Percentiles rank a stretch among this genome's conserved stretches.
These are phyloP conservation scores for Saksenaea vasiformis DNA, from an alignment of 371 early-diverging fungal species.

Conservation along the genomic window DNA sequence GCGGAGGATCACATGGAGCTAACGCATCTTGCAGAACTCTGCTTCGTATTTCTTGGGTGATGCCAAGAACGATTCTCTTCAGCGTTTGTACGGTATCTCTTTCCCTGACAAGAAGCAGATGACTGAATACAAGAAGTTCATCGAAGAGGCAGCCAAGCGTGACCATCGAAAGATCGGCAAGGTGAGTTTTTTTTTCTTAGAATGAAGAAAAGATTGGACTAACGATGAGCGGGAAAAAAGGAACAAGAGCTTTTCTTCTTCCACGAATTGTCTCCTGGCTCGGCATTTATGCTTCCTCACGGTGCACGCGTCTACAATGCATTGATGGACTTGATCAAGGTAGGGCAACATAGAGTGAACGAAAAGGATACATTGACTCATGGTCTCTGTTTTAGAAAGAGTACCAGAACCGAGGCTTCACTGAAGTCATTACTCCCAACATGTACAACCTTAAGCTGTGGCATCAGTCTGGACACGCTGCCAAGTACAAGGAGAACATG, in stretches of 20 bases:
- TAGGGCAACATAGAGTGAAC: neutral
- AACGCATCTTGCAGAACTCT: constrained; percentile 71
- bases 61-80: constrained; percentile 95
- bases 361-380: neutral
- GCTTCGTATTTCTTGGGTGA: constrained; percentile 99
- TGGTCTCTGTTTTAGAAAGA: constrained; percentile 40
- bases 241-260: constrained; percentile 98
- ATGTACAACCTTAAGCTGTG: constrained; percentile 97
- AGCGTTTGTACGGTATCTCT: constrained; percentile 98
- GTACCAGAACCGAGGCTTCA: constrained; percentile 80
- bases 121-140: constrained; percentile 91
- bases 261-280: constrained; percentile 96
- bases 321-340: constrained; percentile 85
- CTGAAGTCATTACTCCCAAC: constrained; percentile 97
- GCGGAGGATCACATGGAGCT: neutral
- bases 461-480: constrained; percentile 99
- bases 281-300: constrained; percentile 96
- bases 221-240: constrained; percentile 13
- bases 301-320: constrained; percentile 97
- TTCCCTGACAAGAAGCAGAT: constrained; percentile 98
- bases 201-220: too few species aligned
- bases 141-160: constrained; percentile 96
- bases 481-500: constrained; percentile 99
- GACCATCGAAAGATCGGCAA: constrained; percentile 98
- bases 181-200: too few species aligned